Conservation (phyloP, 345 rosid genomes). For the Euclidium syriacum region DNA sequence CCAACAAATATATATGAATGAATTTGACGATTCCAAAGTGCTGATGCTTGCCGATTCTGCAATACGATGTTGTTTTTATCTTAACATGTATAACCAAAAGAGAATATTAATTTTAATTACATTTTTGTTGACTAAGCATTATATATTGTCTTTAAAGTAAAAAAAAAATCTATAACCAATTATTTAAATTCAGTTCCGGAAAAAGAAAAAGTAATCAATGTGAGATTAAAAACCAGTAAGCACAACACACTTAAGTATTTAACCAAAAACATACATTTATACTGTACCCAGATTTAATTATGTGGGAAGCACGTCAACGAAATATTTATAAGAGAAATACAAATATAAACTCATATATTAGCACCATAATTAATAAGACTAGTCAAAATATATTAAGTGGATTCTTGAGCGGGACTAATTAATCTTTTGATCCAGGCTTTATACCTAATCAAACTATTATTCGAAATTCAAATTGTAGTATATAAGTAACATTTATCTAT, state of each 20-base stretch:
- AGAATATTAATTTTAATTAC: background rate
- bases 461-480: background rate
- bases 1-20: background rate
- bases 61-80: constrained; percentile 23
- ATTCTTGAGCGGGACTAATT: background rate
- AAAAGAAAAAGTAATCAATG: background rate
- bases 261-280: background rate
- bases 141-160: background rate
- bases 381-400: constrained; percentile 15
- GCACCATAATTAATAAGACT: constrained; percentile 2
- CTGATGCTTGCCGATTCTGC: constrained; percentile 16
- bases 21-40: constrained; percentile 15
- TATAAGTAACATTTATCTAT: background rate
- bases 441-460: constrained; percentile 18
- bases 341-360: constrained; percentile 5
- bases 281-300: constrained; percentile 1
- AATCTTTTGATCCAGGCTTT: constrained; percentile 10
- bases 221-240: constrained; percentile 4
- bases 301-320: constrained; percentile 32
- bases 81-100: background rate
- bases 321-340: background rate
- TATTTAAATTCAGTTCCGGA: background rate
- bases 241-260: background rate
- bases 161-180: background rate
- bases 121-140: background rate